Conservation (phyloP, 805 yeast species). For the Saccharomyces kudriavzevii region DNA sequence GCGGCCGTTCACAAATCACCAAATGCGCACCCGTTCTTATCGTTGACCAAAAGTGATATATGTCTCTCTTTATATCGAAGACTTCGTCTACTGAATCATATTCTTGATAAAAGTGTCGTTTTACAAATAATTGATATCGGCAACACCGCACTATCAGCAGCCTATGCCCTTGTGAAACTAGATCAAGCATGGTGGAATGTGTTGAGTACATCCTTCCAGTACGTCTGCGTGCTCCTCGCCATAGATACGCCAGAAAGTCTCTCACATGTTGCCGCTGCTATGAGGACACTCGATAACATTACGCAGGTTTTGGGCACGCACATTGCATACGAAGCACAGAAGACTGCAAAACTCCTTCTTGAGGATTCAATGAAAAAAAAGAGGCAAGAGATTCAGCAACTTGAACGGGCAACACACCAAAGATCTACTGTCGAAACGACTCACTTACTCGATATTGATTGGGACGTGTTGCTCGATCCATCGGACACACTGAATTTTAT, state of each 20-base stretch:
- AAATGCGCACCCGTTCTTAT: constrained; percentile 6
- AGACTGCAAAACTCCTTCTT: constrained; percentile 8
- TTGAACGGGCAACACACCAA: constrained; percentile 4
- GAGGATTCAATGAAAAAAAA: constrained; percentile 9
- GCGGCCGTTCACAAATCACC: constrained; percentile 1
- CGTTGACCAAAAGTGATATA: constrained; percentile 6
- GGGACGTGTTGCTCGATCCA: constrained; percentile 10
- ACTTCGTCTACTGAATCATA: constrained; percentile 5
- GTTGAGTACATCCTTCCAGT: constrained; percentile 8
- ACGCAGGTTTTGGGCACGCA: constrained; percentile 4
- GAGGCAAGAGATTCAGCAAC: constrained; percentile 4
- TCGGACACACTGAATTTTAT: constrained; percentile 3
- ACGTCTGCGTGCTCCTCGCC: constrained; percentile 9
- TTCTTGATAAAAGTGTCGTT: constrained; percentile 5
- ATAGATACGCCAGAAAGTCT: constrained; percentile 10
- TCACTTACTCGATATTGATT: constrained; percentile 4
- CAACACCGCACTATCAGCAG: constrained; percentile 5
- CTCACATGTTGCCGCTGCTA: constrained; percentile 6
- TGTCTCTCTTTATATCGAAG: constrained; percentile 9
- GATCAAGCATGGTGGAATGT: constrained; percentile 11
- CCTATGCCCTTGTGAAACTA: constrained; percentile 2
- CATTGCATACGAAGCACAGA: constrained; percentile 7
- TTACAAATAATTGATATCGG: constrained; percentile 6
- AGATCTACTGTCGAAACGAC: neutral
- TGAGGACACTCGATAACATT: constrained; percentile 3